These are phyloP conservation scores for Psidium friedrichsthalianum DNA, from an alignment of 345 rosid species.

Conservation along the genomic window DNA sequence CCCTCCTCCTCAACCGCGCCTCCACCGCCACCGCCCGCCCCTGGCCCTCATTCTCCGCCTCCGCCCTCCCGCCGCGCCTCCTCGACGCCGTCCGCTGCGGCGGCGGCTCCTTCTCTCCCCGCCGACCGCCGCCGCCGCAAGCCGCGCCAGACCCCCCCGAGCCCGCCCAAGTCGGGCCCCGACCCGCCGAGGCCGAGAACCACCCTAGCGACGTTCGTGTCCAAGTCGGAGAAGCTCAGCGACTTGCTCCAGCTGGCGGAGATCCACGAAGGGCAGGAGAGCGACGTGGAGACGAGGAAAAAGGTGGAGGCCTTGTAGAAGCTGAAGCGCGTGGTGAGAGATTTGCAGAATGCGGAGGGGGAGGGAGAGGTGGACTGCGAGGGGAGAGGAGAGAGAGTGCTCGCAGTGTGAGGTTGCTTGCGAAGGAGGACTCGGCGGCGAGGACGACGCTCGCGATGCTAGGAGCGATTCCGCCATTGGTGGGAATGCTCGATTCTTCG, in stretches of 20 bases:
- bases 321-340: conserved; percentile 54
- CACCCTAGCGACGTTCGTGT: not conserved
- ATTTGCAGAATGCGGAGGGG: conserved; percentile 28
- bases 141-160: not conserved
- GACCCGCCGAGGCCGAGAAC: not conserved
- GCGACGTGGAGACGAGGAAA: conserved; percentile 48
- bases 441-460: conserved; percentile 85
- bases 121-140: conserved; percentile 9
- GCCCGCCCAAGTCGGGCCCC: not conserved
- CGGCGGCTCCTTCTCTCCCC: conserved; percentile 29
- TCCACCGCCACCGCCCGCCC: conserved; percentile 26
- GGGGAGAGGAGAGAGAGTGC: conserved; percentile 38
- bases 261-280: conserved; percentile 25
- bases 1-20: conserved; percentile 47
- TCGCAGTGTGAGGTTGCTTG: conserved; percentile 44
- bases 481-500: conserved; percentile 64
- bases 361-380: not conserved
- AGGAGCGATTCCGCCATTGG: conserved; percentile 85
- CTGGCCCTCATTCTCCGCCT: conserved; percentile 51
- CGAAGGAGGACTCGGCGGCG: conserved; percentile 64
- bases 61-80: conserved; percentile 61
- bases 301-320: conserved; percentile 66
- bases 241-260: conserved; percentile 79
- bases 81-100: conserved; percentile 76
- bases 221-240: conserved; percentile 67